A percentile compares a stretch with the other conserved stretches of the same genome.
Evolutionary conservation across 805 yeast species (phyloP).

Genomic region (Candida vaughaniae): DNA sequence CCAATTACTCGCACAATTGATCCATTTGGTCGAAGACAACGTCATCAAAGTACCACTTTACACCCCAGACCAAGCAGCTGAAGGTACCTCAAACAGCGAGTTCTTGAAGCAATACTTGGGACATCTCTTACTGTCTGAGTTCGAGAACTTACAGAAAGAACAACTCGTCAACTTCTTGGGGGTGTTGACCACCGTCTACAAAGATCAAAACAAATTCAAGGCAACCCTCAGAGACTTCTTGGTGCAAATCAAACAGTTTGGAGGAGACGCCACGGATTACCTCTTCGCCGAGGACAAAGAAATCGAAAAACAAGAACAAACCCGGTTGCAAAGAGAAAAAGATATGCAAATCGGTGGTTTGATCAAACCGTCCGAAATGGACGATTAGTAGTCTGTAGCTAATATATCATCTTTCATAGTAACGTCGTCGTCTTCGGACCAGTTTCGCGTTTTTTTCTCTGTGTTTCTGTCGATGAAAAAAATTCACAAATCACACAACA

Average conservation of each 20-base stretch:
- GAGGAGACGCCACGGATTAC: conserved; percentile 94
- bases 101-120: conserved; percentile 80
- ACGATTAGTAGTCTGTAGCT: conserved; percentile 44
- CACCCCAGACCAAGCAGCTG: conserved; percentile 75
- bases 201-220: conserved; percentile 72
- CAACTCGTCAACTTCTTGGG: conserved; percentile 81
- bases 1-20: conserved; percentile 76
- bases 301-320: conserved; percentile 66
- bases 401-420: not conserved
- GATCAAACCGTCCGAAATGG: conserved; percentile 92
- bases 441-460: not conserved
- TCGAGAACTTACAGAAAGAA: conserved; percentile 82
- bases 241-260: conserved; percentile 92
- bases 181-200: conserved; percentile 72
- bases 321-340: conserved; percentile 68
- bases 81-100: conserved; percentile 77
- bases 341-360: conserved; percentile 91
- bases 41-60: conserved; percentile 78
- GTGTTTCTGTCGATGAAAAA: not conserved
- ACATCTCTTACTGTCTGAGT: conserved; percentile 80
- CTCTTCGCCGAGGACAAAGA: conserved; percentile 92
- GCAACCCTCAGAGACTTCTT: conserved; percentile 90
- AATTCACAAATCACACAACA: conserved; percentile 4
- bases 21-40: conserved; percentile 76
- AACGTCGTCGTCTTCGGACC: not conserved